Base-by-base conservation (phyloP, 164 flowering plant species). In the Chloranthus sessilifolius region DNA sequence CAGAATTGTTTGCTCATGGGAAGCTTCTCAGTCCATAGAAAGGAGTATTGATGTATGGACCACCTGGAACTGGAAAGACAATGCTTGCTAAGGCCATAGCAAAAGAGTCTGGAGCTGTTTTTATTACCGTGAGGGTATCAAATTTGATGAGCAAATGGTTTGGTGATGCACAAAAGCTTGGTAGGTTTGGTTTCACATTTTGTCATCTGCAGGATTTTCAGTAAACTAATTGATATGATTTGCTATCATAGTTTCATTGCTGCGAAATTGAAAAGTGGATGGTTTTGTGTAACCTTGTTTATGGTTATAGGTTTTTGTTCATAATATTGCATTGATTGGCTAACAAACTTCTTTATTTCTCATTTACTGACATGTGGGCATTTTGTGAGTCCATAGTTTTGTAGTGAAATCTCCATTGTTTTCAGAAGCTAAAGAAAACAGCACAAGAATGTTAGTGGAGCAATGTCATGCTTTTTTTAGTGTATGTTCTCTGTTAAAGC, bases 61-160 rank as follows among this genome's bases (percentile, higher is more conserved):
- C 55, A 15, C 62, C 62, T 40, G 62, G 62, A 25, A 58, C 62
- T 49, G 62, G 62, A 33, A 58, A 58, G 12, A 58, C 62, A 15
- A 58, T 58, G 62, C 62, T 58, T 20, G 96, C 96, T 27, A 87
- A 87, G 67, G 96, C 96, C 48, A 84, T 87, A 55, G 95, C 95
- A 38, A 87, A 70, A 53, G 95, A 87, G 64, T 87, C 92, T 19
- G 95, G 89, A 43, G 95, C 92, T 43, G 89, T 87, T 49, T 87
- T 87, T 47, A 87, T 87, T 12, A 87, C 84, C 60, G 96, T 87
- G 56, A 80, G 80, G 69, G 65, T 84, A 54, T 75, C 96, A 40
- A 84, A 82, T 66, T 59, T 87, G 60, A 87, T 87, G 95, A 83
- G 95, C 77, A 87, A 87, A 72, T 87, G 95, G 95, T 87, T 87